Evolutionary conservation across 1,284 basidiomycete genomes (phyloP), one percentile per base, ranked within the genome.

Genomic region (Singerocomus inundabilis): DNA sequence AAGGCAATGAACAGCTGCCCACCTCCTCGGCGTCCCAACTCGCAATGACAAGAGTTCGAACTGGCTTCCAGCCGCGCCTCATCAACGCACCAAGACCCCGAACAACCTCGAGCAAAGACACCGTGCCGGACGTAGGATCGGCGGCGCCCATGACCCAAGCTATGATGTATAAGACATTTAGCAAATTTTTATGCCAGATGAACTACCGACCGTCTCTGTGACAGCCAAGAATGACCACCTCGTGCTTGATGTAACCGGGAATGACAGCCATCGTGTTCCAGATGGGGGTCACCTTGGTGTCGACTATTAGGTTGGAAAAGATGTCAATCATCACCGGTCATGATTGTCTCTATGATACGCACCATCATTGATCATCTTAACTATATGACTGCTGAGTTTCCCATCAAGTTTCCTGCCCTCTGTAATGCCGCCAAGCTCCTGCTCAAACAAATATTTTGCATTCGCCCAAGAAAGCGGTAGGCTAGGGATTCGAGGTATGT

Each of bases 1-100:
- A 44, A 24, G 29, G 29, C 13, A 8, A 49, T 21, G 11, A 44
- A 32, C 50, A 15, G 31, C 12, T 18, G 31, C 64, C 37, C 39
- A 85, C 83, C 77, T 94, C 95, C 72, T 98, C 94, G 0, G 84
- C 95, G 68, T 96, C 93, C 93, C 92, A 97, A 55, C 84, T 89
- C 5, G 90, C 92, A 45, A 98, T 77, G n/a, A 96, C 70, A 59
- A 96, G 83, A 15, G 91, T 95, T 49, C 94, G 76, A 34, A 94
- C 71, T 5, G 95, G 95, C 60, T 84, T 89, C 95, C 95, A 98
- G 25, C 93, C 94, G 13, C 72, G 74, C 56, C 72, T 73, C 21
- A 90, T 64, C 2, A 98, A 74, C 9, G 73, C 70, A 29, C 92
- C 93, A 50, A 94, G 80, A n/a, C 90, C 92, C 31, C 84, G 81